Evolutionary conservation across 2,329 filamentous ascomycete species (phyloP), one percentile per base, ranked within the genome.

Genomic region (Grosmannia serpens): DNA sequence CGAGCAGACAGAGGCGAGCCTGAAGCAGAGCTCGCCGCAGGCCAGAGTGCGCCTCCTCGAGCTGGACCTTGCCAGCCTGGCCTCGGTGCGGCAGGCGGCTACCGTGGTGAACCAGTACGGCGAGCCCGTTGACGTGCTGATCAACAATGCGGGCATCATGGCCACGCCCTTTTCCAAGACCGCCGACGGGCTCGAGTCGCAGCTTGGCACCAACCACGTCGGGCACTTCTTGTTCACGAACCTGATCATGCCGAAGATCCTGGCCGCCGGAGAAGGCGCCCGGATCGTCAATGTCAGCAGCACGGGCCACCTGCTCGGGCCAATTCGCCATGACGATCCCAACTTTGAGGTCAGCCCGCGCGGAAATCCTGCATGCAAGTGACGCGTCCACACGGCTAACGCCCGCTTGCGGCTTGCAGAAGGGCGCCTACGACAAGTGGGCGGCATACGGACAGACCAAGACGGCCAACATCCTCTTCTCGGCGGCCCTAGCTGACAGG

Each of bases 181-280:
- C 10, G 62, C 66, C 4, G 74, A 77, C 4, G 75, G 75, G 0
- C 67, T 73, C 53, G 75, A 77, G 65, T 64, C 65, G 58, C 74
- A 76, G 59, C 72, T 78, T 2, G 76, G 73, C 7, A 71, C 73
- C 15, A 80, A 80, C 64, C 74, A 81, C 62, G 63, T 81, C 10
- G 74, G 76, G 0, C 75, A 78, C 53, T 79, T 79, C 62, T 64
- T 78, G 6, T 69, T 80, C 38, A 75, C 77, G 0, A 76, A 77
- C 61, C 67, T 79, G 29, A 70, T 80, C 11, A 63, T 76, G 53
- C 71, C 74, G 0, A 72, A 73, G 27, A 60, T 79, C 1, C 62
- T 71, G 41, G 67, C 67, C 3, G 22, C 20, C 17, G 35, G 47
- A 35, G 4, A 15, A 1, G 47, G 54, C 20, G 38, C 58, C 8